phyloP scores from a whole-genome alignment of 768 basidiomycete species.

The Exidia glandulosa region DNA sequence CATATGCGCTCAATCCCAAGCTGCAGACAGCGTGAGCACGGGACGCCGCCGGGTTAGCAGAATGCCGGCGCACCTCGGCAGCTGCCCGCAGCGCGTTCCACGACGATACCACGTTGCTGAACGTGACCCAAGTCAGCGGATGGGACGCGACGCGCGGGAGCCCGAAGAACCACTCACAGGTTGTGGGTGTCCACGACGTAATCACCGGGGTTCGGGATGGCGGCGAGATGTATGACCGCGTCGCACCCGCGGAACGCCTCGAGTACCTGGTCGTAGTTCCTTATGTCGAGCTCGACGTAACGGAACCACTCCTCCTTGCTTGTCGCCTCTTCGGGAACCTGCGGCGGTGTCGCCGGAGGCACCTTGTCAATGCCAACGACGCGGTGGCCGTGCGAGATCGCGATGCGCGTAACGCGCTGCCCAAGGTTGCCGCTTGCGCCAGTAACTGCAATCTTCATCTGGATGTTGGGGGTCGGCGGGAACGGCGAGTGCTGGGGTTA shows the following conservation, averaged over 20 bases:
- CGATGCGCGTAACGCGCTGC: conserved; percentile 37
- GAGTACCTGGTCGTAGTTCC: conserved; percentile 34
- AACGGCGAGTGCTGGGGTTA: neutral
- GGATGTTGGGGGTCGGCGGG: neutral
- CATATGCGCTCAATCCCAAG: conserved; percentile 50
- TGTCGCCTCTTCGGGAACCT: neutral
- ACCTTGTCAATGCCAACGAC: conserved; percentile 44
- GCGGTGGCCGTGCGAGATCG: conserved; percentile 36
- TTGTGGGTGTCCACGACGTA: conserved; percentile 49
- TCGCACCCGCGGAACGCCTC: conserved; percentile 41
- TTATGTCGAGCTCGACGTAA: conserved; percentile 37
- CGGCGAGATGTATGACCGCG: conserved; percentile 49
- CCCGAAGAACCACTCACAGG: conserved; percentile 25
- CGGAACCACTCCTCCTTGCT: conserved; percentile 18
- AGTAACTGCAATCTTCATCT: conserved; percentile 47
- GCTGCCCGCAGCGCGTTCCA: conserved; percentile 63
- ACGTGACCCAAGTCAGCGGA: neutral
- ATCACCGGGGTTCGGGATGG: conserved; percentile 34
- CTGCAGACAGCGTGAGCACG: conserved; percentile 14
- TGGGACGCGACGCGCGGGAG: neutral
- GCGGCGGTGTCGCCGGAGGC: neutral
- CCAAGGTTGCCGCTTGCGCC: conserved; percentile 53
- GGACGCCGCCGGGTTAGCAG: neutral
- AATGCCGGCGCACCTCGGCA: conserved; percentile 36
- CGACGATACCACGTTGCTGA: conserved; percentile 56